Conservation (phyloP, 192 early-diverging fungal genomes). For the Thoreauomyces humboldtii region DNA sequence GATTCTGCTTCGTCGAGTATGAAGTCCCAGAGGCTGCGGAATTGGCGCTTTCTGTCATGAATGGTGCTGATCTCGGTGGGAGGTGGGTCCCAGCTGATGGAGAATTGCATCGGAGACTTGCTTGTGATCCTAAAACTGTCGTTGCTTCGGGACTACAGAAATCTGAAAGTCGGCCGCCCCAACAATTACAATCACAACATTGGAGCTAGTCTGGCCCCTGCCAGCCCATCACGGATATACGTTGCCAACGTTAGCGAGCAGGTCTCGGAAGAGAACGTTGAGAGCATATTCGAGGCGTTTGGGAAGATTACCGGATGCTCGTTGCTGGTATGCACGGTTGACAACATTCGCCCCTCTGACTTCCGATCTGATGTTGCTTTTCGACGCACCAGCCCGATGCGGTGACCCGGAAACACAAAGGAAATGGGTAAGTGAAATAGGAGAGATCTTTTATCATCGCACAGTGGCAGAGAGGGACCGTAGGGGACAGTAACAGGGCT, state of each 20-base stretch:
- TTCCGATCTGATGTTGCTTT: background rate
- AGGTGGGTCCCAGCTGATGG: constrained; percentile 46
- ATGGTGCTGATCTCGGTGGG: constrained; percentile 80
- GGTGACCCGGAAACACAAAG: constrained; percentile 67
- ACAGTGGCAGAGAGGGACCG: too few species aligned
- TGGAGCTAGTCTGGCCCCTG: constrained; percentile 58
- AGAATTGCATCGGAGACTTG: background rate
- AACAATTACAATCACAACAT: constrained; percentile 73
- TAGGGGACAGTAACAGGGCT: too few species aligned
- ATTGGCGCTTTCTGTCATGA: constrained; percentile 75
- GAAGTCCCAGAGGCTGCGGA: constrained; percentile 81
- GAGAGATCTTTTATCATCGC: too few species aligned
- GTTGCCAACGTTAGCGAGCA: constrained; percentile 80
- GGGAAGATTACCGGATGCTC: constrained; percentile 70
- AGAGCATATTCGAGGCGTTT: constrained; percentile 81
- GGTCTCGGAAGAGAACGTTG: constrained; percentile 70
- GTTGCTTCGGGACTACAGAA: too few species aligned
- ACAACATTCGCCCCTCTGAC: background rate
- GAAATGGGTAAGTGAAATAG: constrained; percentile 79
- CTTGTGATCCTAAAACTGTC: too few species aligned
- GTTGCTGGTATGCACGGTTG: constrained; percentile 52
- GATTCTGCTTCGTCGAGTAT: constrained; percentile 89
- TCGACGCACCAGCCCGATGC: constrained; percentile 57
- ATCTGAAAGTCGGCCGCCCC: constrained; percentile 79
- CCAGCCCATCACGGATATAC: constrained; percentile 70